Conservation (phyloP, 164 flowering plant species). For the Kingdonia uniflora region DNA sequence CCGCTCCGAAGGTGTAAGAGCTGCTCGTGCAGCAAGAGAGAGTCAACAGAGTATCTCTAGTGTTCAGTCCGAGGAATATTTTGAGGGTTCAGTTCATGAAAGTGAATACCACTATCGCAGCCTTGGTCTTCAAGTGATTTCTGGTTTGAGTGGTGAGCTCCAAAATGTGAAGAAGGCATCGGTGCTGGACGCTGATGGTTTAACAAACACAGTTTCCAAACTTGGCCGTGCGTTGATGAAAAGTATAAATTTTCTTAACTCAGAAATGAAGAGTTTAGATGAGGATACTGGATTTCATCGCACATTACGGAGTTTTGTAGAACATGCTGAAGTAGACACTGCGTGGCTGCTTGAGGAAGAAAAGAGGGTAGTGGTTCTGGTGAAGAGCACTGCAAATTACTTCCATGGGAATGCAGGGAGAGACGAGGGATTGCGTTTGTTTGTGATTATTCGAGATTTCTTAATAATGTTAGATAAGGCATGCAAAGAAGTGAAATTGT, state of each 20-base stretch:
- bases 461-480: conserved; percentile 60
- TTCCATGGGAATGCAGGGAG: conserved; percentile 79
- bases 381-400: conserved; percentile 75
- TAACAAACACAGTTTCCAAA: conserved; percentile 44
- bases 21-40: conserved; percentile 47
- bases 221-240: conserved; percentile 36
- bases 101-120: conserved; percentile 44
- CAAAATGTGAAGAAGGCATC: conserved; percentile 81
- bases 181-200: conserved; percentile 51
- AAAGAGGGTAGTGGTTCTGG: conserved; percentile 64
- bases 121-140: conserved; percentile 80
- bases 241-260: conserved; percentile 38
- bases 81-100: conserved; percentile 31
- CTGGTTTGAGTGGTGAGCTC: conserved; percentile 53
- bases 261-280: conserved; percentile 34
- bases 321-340: conserved; percentile 56
- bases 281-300: conserved; percentile 44
- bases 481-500: conserved; percentile 53
- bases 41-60: conserved; percentile 42
- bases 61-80: conserved; percentile 37
- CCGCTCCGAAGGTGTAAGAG: conserved; percentile 77
- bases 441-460: conserved; percentile 74
- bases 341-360: conserved; percentile 54
- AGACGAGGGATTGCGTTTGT: conserved; percentile 80
- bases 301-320: conserved; percentile 45